phyloP scores from a whole-genome alignment of 208 protist genomes.

The Kentomonas sorsogonicus region DNA sequence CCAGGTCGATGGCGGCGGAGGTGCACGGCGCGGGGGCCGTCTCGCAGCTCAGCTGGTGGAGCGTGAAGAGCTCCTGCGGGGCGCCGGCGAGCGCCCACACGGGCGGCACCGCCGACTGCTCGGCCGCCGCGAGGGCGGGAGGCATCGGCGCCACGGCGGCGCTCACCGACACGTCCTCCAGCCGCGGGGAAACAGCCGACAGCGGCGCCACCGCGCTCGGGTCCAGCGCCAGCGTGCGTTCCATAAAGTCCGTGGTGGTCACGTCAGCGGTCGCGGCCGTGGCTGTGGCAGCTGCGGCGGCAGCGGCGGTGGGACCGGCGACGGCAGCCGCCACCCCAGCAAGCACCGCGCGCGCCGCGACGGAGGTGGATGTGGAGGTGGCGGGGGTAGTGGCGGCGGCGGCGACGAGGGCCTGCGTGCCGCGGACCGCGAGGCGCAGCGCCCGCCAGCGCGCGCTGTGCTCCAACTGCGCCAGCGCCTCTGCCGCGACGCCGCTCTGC shows the following conservation, averaged over 20 bases:
- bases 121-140: no score
- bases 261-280: no score
- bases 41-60: constrained; percentile 20
- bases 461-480: constrained; percentile 33
- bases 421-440: constrained; percentile 6
- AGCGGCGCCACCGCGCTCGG: no score
- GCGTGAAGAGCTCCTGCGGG: constrained; percentile 41
- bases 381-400: neutral
- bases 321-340: no score
- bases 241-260: no score
- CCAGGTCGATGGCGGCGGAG: neutral
- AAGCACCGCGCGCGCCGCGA: no score
- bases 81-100: constrained; percentile 36
- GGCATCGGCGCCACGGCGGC: no score
- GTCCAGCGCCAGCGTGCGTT: no score
- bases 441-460: constrained; percentile 17
- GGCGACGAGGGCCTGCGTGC: constrained; percentile 4
- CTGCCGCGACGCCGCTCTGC: constrained; percentile 44
- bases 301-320: no score
- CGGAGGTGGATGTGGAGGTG: constrained; percentile 1
- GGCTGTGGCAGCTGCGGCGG: no score
- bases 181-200: no score
- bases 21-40: neutral
- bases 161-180: no score
- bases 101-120: constrained; percentile 19